A percentile compares a stretch with the other conserved stretches of the same genome.
Evolutionary conservation across 805 yeast genomes (phyloP).

Genomic region (Wickerhamiella lipophila): DNA sequence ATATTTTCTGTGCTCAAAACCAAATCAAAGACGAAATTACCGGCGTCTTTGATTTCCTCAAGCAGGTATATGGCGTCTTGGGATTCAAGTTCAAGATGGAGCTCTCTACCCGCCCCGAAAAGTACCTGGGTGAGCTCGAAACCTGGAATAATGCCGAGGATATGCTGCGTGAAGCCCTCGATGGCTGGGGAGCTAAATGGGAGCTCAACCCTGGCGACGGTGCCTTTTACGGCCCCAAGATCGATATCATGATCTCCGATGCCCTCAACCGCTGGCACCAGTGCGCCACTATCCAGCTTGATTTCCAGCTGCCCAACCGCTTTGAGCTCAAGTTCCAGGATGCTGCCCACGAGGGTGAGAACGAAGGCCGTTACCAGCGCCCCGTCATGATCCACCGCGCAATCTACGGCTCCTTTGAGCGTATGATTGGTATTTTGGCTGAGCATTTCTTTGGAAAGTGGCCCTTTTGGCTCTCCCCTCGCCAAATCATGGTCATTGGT

Average conservation of each 20-base stretch:
- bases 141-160: constrained; percentile 90
- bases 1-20: constrained; percentile 86
- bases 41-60: constrained; percentile 73
- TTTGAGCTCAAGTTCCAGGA: constrained; percentile 77
- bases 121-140: constrained; percentile 84
- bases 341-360: constrained; percentile 25
- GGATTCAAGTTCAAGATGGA: constrained; percentile 96
- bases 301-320: constrained; percentile 93
- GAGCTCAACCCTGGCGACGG: constrained; percentile 95
- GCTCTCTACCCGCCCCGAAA: constrained; percentile 93
- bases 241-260: constrained; percentile 90
- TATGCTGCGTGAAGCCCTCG: constrained; percentile 69
- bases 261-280: constrained; percentile 95
- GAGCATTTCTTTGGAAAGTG: constrained; percentile 98
- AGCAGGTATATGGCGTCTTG: constrained; percentile 75
- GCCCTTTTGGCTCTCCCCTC: constrained; percentile 99
- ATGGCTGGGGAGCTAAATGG: constrained; percentile 82
- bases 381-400: constrained; percentile 99
- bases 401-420: constrained; percentile 92
- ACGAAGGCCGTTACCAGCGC: constrained; percentile 46
- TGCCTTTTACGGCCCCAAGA: constrained; percentile 94
- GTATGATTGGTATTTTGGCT: constrained; percentile 96
- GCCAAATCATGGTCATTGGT: constrained; percentile 92
- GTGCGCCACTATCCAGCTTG: constrained; percentile 97
- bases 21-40: constrained; percentile 81